Evolutionary conservation across 768 basidiomycete genomes (phyloP), one percentile per base, ranked within the genome.

Genomic region (Tylopilus sp.): DNA sequence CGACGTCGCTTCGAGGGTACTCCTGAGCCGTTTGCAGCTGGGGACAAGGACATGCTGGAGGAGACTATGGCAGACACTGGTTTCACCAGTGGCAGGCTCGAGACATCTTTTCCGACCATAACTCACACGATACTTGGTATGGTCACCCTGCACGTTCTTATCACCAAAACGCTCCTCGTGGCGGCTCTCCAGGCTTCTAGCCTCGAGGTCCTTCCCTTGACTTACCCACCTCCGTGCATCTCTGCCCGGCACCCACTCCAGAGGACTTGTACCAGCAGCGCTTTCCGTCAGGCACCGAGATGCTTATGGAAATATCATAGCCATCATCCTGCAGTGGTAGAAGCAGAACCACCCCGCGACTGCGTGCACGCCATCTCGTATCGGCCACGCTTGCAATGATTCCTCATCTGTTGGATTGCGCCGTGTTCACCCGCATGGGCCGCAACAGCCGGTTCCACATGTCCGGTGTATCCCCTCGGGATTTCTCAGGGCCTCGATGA

Each of bases 41-140:
- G 84, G 57, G 84, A 85, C 67, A 85, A 73, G 52, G 86, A 87
- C 86, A 87, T 87, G 65, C 57, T 56, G 64, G 54, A 42, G 25
- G 52, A 25, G 60, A 61, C 29, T 48, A 52, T 26, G 45, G 52
- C 26, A 53, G 49, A 52, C 55, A 44, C 37, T 19, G 30, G 59
- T 56, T 52, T 58, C 57, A 54, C 28, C n/a, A n/a, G n/a, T 44
- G 41, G 50, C 34, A 30, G 44, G 38, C 22, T 55, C 46, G 14
- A 14, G 37, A 37, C 37, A 19, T 21, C 37, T 37, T 36, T 41
- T 53, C 55, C 59, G 62, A 54, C 52, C 44, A n/a, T 45, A 46
- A 45, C 37, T 45, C 50, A 29, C 43, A 44, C 42, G 43, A 37
- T 50, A 34, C 16, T 22, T 21, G 19, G 6, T 22, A 38, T 38